Evolutionary conservation across 2,329 filamentous ascomycete species (phyloP), one percentile per base, ranked within the genome.

Genomic region (Scedosporium dehoogii): DNA sequence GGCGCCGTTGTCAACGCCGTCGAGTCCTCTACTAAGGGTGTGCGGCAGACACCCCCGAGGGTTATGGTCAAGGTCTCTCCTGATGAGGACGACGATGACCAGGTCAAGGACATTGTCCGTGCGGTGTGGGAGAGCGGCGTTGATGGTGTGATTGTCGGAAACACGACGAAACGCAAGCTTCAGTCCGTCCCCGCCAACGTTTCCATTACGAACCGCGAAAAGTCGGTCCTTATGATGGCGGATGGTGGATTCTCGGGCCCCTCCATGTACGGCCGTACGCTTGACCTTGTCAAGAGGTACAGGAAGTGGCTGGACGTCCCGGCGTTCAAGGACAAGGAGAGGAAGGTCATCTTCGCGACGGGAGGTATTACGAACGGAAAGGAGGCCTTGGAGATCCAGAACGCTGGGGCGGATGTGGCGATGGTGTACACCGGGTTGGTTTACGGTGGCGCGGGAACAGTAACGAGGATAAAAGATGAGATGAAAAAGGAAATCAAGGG

Each of bases 11-110:
- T 97, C 1, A 80, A 85, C 16, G 90, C 93, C 62, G 60, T 58
- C n/a, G 33, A 55, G 21, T 18, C 12, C 6, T 92, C 92, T 0
- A 78, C 83, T 67, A 79, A 79, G 65, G 82, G 88, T 12, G 80
- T 89, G 29, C 82, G 92, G 67, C 88, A 85, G 72, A 84, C 81
- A 0, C 60, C 53, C 2, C 60, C 91, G 90, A 85, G 81, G 63
- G 91, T 99, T 63, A 96, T 99, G 91, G 94, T 99, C 69, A 99
- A 99, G 79, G 93, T 99, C 21, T 96, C 91, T 64, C 94, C 94
- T 0, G 94, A 99, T 69, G 94, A 97, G 76, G 91, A 97, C 72
- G 85, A 88, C 21, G 86, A 92, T 60, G 79, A 86, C 62, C 92
- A 99, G 72, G 85, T 99, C 65, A 83, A 87, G 51, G 94, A 92